Evolutionary conservation across 164 flowering plant species (phyloP).

Genomic region (Euptelea pleiosperma): DNA sequence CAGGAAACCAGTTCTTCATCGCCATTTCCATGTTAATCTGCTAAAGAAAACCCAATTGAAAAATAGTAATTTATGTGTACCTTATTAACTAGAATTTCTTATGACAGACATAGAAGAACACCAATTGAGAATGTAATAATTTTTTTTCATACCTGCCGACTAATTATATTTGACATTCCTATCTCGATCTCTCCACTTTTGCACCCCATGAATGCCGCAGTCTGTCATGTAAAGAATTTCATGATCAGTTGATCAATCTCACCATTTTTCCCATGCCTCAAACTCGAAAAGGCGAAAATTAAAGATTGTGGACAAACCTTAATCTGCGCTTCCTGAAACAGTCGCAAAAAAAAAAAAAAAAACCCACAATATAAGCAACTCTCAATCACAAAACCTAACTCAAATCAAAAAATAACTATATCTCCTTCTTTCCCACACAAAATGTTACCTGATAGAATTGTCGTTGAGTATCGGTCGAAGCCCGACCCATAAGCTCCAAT

Average conservation of each 20-base stretch:
- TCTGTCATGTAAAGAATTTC: slow-evolving; percentile 28
- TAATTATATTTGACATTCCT: slow-evolving; percentile 39
- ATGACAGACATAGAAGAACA: too few species aligned
- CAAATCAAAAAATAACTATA: too few species aligned
- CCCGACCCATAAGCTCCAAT: slow-evolving; percentile 36
- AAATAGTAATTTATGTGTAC: too few species aligned
- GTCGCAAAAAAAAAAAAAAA: slow-evolving; percentile 5
- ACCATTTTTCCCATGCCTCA: too few species aligned
- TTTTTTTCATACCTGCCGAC: slow-evolving; percentile 35
- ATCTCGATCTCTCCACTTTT: slow-evolving; percentile 70
- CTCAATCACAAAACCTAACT: slow-evolving; percentile 1
- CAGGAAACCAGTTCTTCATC: slow-evolving; percentile 35
- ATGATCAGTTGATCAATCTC: too few species aligned
- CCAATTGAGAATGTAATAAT: not conserved
- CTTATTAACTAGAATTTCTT: not conserved
- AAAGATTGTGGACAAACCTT: slow-evolving; percentile 59
- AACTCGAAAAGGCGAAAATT: too few species aligned
- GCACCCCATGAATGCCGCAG: slow-evolving; percentile 65
- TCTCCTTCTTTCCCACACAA: not conserved
- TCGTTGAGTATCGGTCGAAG: slow-evolving; percentile 38
- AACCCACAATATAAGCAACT: slow-evolving; percentile 1
- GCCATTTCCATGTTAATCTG: slow-evolving; percentile 48
- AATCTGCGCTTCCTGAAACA: slow-evolving; percentile 67
- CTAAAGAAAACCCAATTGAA: not conserved
- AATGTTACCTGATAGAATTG: slow-evolving; percentile 67